phyloP scores from a whole-genome alignment of 192 early-diverging fungal genomes.

The Coemansia sp. region DNA sequence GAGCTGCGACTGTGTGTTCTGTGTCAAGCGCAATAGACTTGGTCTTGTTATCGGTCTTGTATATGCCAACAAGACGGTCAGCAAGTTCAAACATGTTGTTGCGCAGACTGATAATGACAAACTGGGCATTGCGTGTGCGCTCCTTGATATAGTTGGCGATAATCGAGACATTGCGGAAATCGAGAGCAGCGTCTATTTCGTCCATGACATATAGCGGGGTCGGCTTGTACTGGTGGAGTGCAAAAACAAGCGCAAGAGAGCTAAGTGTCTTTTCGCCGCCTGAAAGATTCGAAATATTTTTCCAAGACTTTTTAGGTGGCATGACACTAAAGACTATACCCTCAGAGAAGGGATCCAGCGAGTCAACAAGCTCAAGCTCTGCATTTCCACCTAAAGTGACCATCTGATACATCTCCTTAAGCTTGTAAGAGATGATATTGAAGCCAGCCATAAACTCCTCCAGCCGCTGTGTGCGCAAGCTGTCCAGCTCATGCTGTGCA shows the following conservation, averaged over 20 bases:
- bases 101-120: conserved; percentile 96
- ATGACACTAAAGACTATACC: conserved; percentile 98
- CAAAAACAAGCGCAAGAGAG: conserved; percentile 98
- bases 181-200: conserved; percentile 98
- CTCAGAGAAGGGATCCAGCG: conserved; percentile 97
- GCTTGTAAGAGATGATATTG: conserved; percentile 84
- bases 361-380: conserved; percentile 95
- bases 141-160: conserved; percentile 99
- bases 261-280: conserved; percentile 99
- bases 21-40: conserved; percentile 64
- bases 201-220: conserved; percentile 99
- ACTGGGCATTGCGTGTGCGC: conserved; percentile 95
- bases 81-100: conserved; percentile 99
- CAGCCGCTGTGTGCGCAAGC: conserved; percentile 73
- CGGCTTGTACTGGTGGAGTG: conserved; percentile 98
- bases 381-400: conserved; percentile 98
- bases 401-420: conserved; percentile 99
- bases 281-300: conserved; percentile 98
- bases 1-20: conserved; percentile 28
- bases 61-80: conserved; percentile 96
- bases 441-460: conserved; percentile 97
- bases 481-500: conserved; percentile 74
- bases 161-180: conserved; percentile 99
- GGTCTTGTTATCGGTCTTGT: conserved; percentile 93
- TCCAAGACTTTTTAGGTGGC: conserved; percentile 99